Percentiles rank a stretch among this genome's conserved stretches.
These are phyloP conservation scores for Xylariaceae sp. DNA, from an alignment of 2,329 filamentous ascomycete genomes.

Conservation along the genomic window DNA sequence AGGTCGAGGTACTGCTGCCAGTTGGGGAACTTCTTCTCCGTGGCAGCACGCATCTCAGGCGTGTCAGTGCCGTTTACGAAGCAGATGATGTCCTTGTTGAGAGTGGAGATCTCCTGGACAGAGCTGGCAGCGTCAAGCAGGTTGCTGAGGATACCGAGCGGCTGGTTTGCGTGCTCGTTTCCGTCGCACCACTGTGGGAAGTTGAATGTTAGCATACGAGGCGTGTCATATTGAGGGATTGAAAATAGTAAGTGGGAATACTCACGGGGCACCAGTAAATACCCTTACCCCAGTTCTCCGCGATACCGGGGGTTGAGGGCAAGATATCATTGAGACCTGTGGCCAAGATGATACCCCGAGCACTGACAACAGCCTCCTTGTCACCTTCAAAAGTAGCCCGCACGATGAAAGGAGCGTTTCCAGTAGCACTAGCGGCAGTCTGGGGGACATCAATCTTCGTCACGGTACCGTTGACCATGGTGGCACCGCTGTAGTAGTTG, in stretches of 20 bases:
- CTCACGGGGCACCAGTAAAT: conserved; percentile 54
- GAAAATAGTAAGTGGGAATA: neutral
- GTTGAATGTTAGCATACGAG: neutral
- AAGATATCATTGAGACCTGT: conserved; percentile 53
- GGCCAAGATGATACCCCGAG: conserved; percentile 52
- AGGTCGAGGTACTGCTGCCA: conserved; percentile 47
- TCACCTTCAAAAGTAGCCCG: conserved; percentile 31
- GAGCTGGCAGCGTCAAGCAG: conserved; percentile 41
- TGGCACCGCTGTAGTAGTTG: conserved; percentile 44
- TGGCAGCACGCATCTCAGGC: conserved; percentile 34
- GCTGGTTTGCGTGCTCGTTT: conserved; percentile 54
- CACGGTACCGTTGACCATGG: conserved; percentile 49
- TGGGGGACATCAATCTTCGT: conserved; percentile 35
- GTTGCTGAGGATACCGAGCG: conserved; percentile 48
- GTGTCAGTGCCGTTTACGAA: conserved; percentile 58
- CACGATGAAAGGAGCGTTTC: conserved; percentile 39
- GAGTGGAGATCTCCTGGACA: conserved; percentile 48
- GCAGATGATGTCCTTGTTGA: conserved; percentile 51
- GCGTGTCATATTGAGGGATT: neutral
- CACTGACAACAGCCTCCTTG: conserved; percentile 34
- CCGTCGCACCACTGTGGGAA: conserved; percentile 52
- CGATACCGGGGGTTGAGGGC: conserved; percentile 49
- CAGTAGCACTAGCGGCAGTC: conserved; percentile 10
- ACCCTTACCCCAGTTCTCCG: conserved; percentile 53
- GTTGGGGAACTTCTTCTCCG: conserved; percentile 38